Conservation (phyloP, 176 grass and related monocot species). For the Triticum monococcum region DNA sequence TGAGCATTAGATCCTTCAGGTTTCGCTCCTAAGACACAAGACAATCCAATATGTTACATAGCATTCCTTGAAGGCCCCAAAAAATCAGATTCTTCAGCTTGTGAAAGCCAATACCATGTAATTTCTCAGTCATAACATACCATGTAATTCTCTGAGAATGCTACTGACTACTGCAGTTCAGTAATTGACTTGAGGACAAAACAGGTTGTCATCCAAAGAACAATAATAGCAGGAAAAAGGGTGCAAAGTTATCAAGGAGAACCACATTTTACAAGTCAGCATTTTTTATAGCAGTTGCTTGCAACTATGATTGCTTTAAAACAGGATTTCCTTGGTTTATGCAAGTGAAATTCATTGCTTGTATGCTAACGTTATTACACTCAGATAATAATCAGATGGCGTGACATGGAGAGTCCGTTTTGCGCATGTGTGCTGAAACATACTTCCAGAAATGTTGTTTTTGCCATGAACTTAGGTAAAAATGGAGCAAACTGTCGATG, state of each 20-base stretch:
- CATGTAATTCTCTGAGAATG: background rate
- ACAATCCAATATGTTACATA: slow-evolving; percentile 45
- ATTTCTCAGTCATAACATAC: background rate
- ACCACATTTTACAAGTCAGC: too few species aligned
- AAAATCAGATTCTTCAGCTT: slow-evolving; percentile 24
- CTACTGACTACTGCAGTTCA: background rate
- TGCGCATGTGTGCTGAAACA: background rate
- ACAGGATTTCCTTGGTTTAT: slow-evolving; percentile 13
- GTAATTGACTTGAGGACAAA: slow-evolving; percentile 8
- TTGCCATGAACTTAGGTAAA: background rate
- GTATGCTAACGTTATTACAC: background rate
- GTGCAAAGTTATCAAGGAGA: background rate
- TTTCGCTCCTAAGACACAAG: slow-evolving; percentile 19
- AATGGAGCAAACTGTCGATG: background rate
- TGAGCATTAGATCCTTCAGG: slow-evolving; percentile 40
- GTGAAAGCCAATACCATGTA: slow-evolving; percentile 3
- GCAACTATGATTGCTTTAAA: slow-evolving; percentile 4
- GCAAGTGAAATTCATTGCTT: background rate
- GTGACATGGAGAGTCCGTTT: slow-evolving; percentile 15
- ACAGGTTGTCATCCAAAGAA: background rate
- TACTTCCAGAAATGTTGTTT: background rate
- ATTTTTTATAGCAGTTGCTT: background rate
- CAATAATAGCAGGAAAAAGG: slow-evolving; percentile 6
- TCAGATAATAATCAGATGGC: slow-evolving; percentile 8
- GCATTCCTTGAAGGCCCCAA: slow-evolving; percentile 49